These are phyloP conservation scores for Diplotaxis tenuifolia DNA, from an alignment of 345 rosid genomes.

Conservation along the genomic window DNA sequence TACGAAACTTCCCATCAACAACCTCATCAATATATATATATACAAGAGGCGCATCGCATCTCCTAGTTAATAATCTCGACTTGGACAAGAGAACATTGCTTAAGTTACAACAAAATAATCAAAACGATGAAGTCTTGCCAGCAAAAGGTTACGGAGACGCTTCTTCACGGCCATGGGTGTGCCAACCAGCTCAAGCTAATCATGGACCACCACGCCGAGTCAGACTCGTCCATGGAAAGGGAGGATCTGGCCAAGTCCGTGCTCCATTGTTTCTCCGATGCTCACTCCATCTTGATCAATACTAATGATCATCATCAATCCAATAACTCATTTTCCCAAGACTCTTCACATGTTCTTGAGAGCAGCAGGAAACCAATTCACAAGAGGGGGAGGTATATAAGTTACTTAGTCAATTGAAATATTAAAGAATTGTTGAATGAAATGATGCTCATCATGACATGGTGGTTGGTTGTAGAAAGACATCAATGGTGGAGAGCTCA, in stretches of 20 bases:
- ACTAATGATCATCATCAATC: constrained; percentile 25
- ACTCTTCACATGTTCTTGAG: constrained; percentile 22
- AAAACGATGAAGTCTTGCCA: constrained; percentile 31
- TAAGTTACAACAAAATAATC: background rate
- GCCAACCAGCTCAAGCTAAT: constrained; percentile 31
- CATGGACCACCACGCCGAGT: constrained; percentile 28
- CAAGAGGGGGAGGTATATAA: constrained; percentile 32
- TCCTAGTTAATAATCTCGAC: background rate
- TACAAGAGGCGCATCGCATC: background rate
- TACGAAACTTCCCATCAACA: constrained; percentile 27
- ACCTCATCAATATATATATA: background rate
- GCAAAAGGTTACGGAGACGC: constrained; percentile 32
- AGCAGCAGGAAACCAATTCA: constrained; percentile 24
- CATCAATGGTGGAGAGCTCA: constrained; percentile 36
- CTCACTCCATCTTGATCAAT: constrained; percentile 32
- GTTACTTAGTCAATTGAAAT: background rate
- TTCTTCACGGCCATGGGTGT: constrained; percentile 30
- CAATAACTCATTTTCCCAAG: constrained; percentile 27
- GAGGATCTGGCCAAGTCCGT: constrained; percentile 36
- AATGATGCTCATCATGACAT: constrained; percentile 4
- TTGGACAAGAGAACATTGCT: background rate
- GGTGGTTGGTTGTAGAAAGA: constrained; percentile 25
- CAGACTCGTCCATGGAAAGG: constrained; percentile 17
- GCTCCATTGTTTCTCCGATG: constrained; percentile 35
- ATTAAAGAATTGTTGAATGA: background rate